Conservation (phyloP, 805 yeast genomes). For the Zygotorulaspora chibaensis region DNA sequence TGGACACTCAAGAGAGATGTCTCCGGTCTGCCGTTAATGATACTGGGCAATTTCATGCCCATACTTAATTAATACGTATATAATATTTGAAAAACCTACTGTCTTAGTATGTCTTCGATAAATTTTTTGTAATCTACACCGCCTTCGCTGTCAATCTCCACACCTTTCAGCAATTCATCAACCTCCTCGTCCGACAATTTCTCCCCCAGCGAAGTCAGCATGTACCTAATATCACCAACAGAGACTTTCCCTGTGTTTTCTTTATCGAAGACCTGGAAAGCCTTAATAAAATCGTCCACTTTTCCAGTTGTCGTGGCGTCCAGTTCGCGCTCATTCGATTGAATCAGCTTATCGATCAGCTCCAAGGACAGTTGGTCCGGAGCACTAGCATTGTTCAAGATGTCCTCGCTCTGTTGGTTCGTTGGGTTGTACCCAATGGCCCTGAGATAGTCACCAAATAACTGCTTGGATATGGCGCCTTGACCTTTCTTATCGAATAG, state of each 20-base stretch:
- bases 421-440: conserved; percentile 99
- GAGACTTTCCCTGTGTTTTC: conserved; percentile 94
- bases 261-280: conserved; percentile 96
- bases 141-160: conserved; percentile 88
- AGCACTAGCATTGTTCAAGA: conserved; percentile 17
- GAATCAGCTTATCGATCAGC: conserved; percentile 23
- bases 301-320: conserved; percentile 34
- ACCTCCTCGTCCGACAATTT: conserved; percentile 87
- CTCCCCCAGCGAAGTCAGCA: conserved; percentile 94
- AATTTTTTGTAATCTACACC: conserved; percentile 93
- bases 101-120: conserved; percentile 89
- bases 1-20: conserved; percentile 95
- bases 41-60: conserved; percentile 89
- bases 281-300: conserved; percentile 76
- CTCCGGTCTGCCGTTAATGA: conserved; percentile 96
- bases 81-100: conserved; percentile 39
- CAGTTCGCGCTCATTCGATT: conserved; percentile 24
- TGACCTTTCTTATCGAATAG: conserved; percentile 94
- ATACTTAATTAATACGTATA: conserved; percentile 33
- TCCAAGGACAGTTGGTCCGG: conserved; percentile 28
- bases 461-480: conserved; percentile 78
- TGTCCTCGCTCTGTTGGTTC: conserved; percentile 39
- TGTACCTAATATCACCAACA: conserved; percentile 93
- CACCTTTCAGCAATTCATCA: conserved; percentile 93
- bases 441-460: conserved; percentile 87